Conservation (phyloP, 768 basidiomycete genomes). For the Boletus rubescentipes region DNA sequence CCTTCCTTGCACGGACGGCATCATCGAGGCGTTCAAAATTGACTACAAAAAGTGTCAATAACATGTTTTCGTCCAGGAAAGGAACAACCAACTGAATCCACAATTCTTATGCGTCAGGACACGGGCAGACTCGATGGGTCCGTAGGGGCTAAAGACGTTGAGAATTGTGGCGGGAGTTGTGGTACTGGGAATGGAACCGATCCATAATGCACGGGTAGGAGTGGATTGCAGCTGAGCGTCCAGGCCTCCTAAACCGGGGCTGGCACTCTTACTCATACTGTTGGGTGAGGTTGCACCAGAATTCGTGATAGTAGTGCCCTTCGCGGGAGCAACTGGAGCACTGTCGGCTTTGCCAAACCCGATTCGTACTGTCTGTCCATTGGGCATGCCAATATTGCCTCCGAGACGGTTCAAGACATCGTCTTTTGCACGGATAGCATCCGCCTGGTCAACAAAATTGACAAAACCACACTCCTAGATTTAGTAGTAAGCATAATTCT, state of each 20-base stretch:
- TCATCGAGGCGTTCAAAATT: conserved; percentile 98
- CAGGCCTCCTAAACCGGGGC: conserved; percentile 62
- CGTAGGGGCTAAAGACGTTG: conserved; percentile 96
- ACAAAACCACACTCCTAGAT: conserved; percentile 96
- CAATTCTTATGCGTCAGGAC: conserved; percentile 98
- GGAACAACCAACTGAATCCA: conserved; percentile 67
- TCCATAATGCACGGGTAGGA: conserved; percentile 95
- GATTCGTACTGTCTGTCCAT: conserved; percentile 94
- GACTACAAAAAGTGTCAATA: conserved; percentile 44
- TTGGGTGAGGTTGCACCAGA: conserved; percentile 67
- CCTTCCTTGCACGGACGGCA: conserved; percentile 92
- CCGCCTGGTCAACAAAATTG: conserved; percentile 93
- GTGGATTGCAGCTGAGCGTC: conserved; percentile 87
- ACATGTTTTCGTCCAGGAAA: background rate
- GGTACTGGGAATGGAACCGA: conserved; percentile 93
- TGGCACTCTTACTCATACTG: conserved; percentile 47
- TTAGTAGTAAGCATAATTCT: conserved; percentile 16
- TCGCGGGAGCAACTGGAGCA: conserved; percentile 87
- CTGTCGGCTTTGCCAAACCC: conserved; percentile 98
- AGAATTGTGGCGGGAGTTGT: conserved; percentile 94
- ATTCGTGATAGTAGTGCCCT: conserved; percentile 61
- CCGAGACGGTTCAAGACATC: conserved; percentile 95
- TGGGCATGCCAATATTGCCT: conserved; percentile 91
- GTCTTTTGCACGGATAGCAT: conserved; percentile 97
- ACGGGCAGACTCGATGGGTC: conserved; percentile 94